phyloP scores from a whole-genome alignment of 192 early-diverging fungal genomes.

The Mortierella claussenii region DNA sequence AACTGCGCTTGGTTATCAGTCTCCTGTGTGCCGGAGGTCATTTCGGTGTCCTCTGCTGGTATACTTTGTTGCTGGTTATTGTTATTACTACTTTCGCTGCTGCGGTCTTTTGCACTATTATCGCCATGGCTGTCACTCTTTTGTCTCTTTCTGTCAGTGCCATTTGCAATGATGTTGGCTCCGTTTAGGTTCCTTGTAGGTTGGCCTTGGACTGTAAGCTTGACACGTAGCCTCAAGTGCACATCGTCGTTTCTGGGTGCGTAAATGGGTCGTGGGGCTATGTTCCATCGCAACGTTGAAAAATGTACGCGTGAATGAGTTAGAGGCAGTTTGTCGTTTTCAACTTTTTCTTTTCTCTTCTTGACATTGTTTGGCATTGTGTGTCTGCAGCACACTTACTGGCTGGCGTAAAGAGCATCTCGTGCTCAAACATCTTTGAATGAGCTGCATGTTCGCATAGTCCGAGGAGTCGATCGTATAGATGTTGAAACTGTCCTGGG shows the following conservation, averaged over 20 bases:
- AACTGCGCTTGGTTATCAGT: not conserved
- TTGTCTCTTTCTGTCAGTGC: not conserved
- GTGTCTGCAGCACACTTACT: conserved; percentile 6
- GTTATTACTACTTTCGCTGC: not conserved
- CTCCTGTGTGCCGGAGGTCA: conserved; percentile 11
- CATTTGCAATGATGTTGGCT: not conserved
- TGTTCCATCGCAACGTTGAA: too few relatives aligned
- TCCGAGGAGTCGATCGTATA: conserved; percentile 46
- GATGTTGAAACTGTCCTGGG: conserved; percentile 39
- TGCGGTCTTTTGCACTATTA: too few relatives aligned
- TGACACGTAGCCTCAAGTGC: conserved; percentile 35
- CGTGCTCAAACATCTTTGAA: conserved; percentile 49
- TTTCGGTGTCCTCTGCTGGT: conserved; percentile 5
- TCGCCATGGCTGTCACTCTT: not conserved
- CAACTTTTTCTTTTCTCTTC: not conserved
- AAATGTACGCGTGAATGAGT: too few relatives aligned
- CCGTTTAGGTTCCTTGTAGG: conserved; percentile 2
- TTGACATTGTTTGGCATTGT: too few relatives aligned
- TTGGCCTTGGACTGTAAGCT: conserved; percentile 26
- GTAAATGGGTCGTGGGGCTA: conserved; percentile 44
- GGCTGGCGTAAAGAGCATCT: conserved; percentile 36
- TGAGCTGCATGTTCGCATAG: conserved; percentile 47
- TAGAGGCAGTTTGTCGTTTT: not conserved
- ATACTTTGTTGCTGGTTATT: not conserved
- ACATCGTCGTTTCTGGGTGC: conserved; percentile 50